phyloP scores from a whole-genome alignment of 345 rosid genomes.

The Reutealis trisperma region DNA sequence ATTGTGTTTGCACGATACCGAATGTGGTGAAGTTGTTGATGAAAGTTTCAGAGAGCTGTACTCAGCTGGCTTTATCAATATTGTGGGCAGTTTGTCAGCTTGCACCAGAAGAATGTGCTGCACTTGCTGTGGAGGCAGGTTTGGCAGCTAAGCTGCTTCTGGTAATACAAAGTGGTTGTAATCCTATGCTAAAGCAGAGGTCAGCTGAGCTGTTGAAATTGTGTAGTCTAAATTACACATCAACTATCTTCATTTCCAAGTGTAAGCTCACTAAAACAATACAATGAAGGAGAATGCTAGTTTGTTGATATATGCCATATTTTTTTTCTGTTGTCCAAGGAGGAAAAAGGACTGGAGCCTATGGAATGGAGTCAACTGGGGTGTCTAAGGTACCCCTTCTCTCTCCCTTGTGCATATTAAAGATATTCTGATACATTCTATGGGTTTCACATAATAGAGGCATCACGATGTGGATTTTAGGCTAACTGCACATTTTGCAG shows the following conservation, averaged over 20 bases:
- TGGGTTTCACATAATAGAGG: conserved; percentile 18
- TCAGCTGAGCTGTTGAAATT: conserved; percentile 37
- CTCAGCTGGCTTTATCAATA: conserved; percentile 28
- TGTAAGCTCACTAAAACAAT: conserved; percentile 37
- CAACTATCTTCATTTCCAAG: conserved; percentile 32
- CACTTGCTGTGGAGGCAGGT: conserved; percentile 36
- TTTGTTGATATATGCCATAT: conserved; percentile 19
- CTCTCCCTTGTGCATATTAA: conserved; percentile 27
- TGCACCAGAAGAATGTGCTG: conserved; percentile 35
- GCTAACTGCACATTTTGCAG: conserved; percentile 18
- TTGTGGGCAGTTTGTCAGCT: conserved; percentile 33
- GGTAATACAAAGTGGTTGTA: conserved; percentile 36
- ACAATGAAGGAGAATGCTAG: conserved; percentile 23
- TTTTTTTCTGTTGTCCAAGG: neutral
- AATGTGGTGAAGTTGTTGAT: conserved; percentile 34
- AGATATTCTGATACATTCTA: neutral
- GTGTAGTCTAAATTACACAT: conserved; percentile 34
- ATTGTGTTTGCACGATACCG: conserved; percentile 29
- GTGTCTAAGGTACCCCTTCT: conserved; percentile 18
- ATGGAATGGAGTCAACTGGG: conserved; percentile 1
- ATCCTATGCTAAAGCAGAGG: conserved; percentile 28
- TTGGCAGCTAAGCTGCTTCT: conserved; percentile 37
- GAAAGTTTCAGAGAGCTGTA: conserved; percentile 35
- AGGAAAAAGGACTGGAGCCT: conserved; percentile 14
- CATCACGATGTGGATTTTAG: conserved; percentile 19